Evolutionary conservation across 345 rosid species (phyloP).

Genomic region (Corchorus capsularis): DNA sequence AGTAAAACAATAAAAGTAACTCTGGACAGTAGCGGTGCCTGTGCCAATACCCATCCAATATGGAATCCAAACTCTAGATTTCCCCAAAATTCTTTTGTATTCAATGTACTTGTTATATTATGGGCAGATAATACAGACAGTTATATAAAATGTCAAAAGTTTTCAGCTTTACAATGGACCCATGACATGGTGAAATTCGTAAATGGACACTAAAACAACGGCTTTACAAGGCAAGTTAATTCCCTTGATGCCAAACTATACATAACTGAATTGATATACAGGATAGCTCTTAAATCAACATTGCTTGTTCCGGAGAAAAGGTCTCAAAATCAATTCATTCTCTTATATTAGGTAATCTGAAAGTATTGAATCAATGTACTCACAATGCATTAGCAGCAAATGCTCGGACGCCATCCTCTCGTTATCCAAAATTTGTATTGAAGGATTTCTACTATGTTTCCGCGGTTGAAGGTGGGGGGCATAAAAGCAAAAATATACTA

Average conservation of each 20-base stretch:
- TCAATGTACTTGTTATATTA: background rate
- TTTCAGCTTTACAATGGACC: background rate
- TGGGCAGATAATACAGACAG: background rate
- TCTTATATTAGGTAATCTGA: background rate
- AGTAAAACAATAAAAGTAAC: background rate
- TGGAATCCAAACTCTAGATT: background rate
- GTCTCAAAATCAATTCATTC: slow-evolving; percentile 14
- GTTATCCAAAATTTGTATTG: slow-evolving; percentile 26
- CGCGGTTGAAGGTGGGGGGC: background rate
- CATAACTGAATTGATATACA: background rate
- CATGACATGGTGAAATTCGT: background rate
- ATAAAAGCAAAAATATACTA: slow-evolving; percentile 6
- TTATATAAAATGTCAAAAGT: background rate
- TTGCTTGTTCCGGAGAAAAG: background rate
- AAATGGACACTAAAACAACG: background rate
- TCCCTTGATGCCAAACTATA: background rate
- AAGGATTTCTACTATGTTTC: background rate
- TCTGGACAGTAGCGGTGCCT: background rate
- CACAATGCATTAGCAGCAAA: background rate
- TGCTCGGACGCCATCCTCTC: background rate
- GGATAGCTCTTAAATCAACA: background rate
- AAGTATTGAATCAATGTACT: background rate
- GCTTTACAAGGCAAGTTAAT: background rate
- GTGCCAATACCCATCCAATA: background rate
- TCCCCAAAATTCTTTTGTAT: background rate